Evolutionary conservation across 768 basidiomycete species (phyloP).

Genomic region (Russula foetens): DNA sequence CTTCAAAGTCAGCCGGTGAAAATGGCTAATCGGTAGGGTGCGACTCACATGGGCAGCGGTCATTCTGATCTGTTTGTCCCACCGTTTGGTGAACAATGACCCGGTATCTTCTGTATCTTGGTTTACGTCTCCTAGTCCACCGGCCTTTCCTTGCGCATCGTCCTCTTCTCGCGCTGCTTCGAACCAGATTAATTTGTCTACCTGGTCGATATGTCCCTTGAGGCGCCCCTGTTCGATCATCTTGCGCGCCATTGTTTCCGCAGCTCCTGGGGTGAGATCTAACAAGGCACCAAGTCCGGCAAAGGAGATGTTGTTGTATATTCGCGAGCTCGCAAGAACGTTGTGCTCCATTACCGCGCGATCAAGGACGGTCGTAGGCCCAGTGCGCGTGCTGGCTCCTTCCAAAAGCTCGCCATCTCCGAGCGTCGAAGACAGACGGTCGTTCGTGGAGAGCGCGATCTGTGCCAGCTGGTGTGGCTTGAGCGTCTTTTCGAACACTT

Average conservation of each 20-base stretch:
- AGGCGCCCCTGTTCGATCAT: constrained; percentile 98
- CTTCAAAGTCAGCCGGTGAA: constrained; percentile 8
- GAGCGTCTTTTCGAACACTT: constrained; percentile 80
- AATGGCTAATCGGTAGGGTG: neutral
- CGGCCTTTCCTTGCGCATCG: constrained; percentile 89
- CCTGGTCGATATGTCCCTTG: constrained; percentile 91
- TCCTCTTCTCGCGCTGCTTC: constrained; percentile 83
- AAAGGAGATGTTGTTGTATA: constrained; percentile 98
- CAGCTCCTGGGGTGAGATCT: constrained; percentile 84
- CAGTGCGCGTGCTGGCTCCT: constrained; percentile 65
- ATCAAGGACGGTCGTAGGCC: constrained; percentile 92
- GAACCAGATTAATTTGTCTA: constrained; percentile 90
- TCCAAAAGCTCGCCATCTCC: constrained; percentile 50
- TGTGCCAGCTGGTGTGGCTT: constrained; percentile 93
- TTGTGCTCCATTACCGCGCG: constrained; percentile 99
- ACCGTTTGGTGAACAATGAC: constrained; percentile 85
- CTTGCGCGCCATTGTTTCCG: constrained; percentile 94
- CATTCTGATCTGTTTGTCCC: constrained; percentile 90
- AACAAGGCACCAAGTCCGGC: constrained; percentile 85
- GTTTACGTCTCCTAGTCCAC: constrained; percentile 82
- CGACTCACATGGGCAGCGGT: constrained; percentile 74
- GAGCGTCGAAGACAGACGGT: constrained; percentile 61
- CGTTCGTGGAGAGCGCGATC: constrained; percentile 77
- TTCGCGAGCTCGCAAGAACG: constrained; percentile 89
- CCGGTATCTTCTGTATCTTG: constrained; percentile 85